Percentiles rank a stretch among this genome's conserved stretches.
These are phyloP conservation scores for Elsinoe necatrix DNA, from an alignment of 2,329 filamentous ascomycete genomes.

Conservation along the genomic window DNA sequence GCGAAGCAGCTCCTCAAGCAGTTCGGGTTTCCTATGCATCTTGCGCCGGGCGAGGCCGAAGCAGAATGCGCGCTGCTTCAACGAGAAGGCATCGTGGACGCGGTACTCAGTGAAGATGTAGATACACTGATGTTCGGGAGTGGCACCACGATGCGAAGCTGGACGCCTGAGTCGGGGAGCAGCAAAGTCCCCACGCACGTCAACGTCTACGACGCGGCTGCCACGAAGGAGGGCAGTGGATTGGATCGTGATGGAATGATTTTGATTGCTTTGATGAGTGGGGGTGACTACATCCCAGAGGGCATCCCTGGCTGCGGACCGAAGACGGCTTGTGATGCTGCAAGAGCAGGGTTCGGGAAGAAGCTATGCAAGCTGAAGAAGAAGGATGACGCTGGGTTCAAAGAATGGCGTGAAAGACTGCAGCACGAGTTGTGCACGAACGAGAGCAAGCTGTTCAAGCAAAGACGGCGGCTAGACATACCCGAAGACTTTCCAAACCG, in stretches of 20 bases:
- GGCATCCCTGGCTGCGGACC: slow-evolving; percentile 82
- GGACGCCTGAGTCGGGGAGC: slow-evolving; percentile 61
- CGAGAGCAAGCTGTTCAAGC: slow-evolving; percentile 69
- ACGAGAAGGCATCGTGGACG: slow-evolving; percentile 73
- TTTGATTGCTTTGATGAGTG: slow-evolving; percentile 85
- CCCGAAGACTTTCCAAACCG: slow-evolving; percentile 73
- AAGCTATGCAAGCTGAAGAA: slow-evolving; percentile 59
- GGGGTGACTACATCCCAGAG: slow-evolving; percentile 85
- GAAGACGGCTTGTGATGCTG: slow-evolving; percentile 83
- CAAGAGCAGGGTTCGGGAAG: slow-evolving; percentile 74
- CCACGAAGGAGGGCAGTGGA: slow-evolving; percentile 49
- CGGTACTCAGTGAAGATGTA: slow-evolving; percentile 90
- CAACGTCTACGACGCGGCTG: slow-evolving; percentile 62
- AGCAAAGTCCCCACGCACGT: slow-evolving; percentile 74
- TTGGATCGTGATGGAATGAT: slow-evolving; percentile 86
- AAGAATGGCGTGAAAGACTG: slow-evolving; percentile 63
- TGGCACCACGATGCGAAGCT: slow-evolving; percentile 67
- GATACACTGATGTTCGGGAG: slow-evolving; percentile 98
- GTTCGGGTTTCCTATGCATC: slow-evolving; percentile 76
- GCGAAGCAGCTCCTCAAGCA: slow-evolving; percentile 76
- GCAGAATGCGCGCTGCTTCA: slow-evolving; percentile 90
- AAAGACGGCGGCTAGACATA: slow-evolving; percentile 65
- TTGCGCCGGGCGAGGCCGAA: slow-evolving; percentile 90
- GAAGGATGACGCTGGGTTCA: slow-evolving; percentile 51
- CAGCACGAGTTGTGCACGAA: slow-evolving; percentile 74